phyloP scores from a whole-genome alignment of 345 rosid species.

The Turnera subulata region DNA sequence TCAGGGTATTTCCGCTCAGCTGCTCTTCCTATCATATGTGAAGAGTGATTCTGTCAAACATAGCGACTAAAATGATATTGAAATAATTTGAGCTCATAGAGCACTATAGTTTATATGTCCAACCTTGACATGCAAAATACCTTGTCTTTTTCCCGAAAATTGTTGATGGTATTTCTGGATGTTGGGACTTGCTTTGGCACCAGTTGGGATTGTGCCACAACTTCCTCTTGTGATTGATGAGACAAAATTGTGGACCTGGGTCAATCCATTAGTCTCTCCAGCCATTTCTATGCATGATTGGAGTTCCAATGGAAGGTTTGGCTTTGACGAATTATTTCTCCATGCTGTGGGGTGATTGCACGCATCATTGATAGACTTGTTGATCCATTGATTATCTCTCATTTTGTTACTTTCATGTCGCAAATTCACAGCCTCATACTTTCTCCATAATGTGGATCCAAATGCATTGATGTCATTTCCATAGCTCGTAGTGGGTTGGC shows the following conservation, averaged over 20 bases:
- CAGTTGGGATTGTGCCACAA: constrained; percentile 26
- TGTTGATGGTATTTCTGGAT: constrained; percentile 13
- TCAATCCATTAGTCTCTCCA: no score
- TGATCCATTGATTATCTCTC: constrained; percentile 4
- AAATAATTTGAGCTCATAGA: background rate
- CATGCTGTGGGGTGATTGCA: constrained; percentile 12
- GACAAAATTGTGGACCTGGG: no score
- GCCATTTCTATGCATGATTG: constrained; percentile 7
- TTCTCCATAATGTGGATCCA: constrained; percentile 16
- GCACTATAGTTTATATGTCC: no score
- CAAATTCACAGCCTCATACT: constrained; percentile 10
- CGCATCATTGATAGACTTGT: constrained; percentile 1
- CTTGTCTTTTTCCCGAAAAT: constrained; percentile 28
- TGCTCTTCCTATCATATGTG: constrained; percentile 36
- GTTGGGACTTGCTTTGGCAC: no score
- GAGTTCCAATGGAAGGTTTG: constrained; percentile 19
- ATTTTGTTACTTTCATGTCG: constrained; percentile 1
- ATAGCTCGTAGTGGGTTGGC: no score
- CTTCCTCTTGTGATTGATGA: constrained; percentile 19
- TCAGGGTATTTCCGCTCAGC: constrained; percentile 20
- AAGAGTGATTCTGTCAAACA: background rate
- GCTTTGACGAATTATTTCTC: constrained; percentile 3
- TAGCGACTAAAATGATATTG: constrained; percentile 10
- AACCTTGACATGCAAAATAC: constrained; percentile 35
- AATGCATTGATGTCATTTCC: constrained; percentile 14